Evolutionary conservation across 768 basidiomycete species (phyloP), one percentile per base, ranked within the genome.

Genomic region (Neoboletus magnificus): DNA sequence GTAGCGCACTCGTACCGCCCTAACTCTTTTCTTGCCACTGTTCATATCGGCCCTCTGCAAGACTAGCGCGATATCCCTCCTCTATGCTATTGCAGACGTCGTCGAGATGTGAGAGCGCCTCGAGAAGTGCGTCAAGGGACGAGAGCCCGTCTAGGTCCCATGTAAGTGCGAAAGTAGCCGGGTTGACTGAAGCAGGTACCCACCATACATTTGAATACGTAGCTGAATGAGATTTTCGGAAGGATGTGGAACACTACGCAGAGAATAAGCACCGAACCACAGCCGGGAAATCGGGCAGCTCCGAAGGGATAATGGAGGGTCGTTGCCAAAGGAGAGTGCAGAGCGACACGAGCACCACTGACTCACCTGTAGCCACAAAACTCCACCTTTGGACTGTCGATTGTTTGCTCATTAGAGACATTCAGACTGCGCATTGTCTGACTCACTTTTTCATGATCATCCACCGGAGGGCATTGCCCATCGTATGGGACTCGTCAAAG

Each of bases 201-300:
- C 65, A 98, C 94, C 94, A 63, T 98, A 97, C 96, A 98, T 98
- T 82, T 98, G 96, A 57, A 98, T 93, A n/a, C 97, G 90, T 27
- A 98, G 76, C 66, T 98, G 91, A 65, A 99, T 97, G 63, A 89
- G 86, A 62, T 92, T 90, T 77, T 99, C 97, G 11, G 96, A 97
- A 4, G 97, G 97, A 76, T 98, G 97, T 2, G 97, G 97, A 39
- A 63, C 70, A 46, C 72, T 71, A 43, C n/a, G 41, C 33, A 27
- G 42, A 32, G 42, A 29, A 48, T 57, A 25, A 62, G 53, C 23
- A 15, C 32, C 12, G 41, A 52, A 33, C 5, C 16, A 22, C 41
- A 20, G 42, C 10, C 20, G 44, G 36, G 11, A 42, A 27, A 39
- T 27, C 33, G 49, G 40, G 16, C 29, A 54, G 23, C 18, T 29